Conservation (phyloP, 164 flowering plant genomes). For the Umbellularia californica region DNA sequence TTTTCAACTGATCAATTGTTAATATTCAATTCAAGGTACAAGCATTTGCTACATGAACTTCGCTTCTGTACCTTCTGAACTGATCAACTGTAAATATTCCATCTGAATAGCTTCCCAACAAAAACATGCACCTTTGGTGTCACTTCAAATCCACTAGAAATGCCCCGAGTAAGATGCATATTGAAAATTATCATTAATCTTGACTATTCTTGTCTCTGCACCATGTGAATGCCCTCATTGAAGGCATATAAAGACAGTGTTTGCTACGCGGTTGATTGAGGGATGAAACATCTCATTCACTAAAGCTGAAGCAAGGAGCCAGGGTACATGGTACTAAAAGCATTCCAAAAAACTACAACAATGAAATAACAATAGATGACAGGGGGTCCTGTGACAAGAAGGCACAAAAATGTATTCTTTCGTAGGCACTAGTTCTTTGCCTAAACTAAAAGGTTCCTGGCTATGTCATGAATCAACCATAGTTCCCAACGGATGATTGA, state of each 20-base stretch:
- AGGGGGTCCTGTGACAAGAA: too few species aligned
- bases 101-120: too few species aligned
- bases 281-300: background rate
- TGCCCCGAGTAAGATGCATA: background rate
- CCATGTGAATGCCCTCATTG: background rate
- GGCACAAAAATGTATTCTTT: too few species aligned
- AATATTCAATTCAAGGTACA: too few species aligned
- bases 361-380: too few species aligned
- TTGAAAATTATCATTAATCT: background rate
- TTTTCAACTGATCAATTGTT: too few species aligned
- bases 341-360: too few species aligned
- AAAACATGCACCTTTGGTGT: too few species aligned
- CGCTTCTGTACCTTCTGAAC: background rate
- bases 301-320: too few species aligned
- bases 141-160: background rate
- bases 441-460: background rate
- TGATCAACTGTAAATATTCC: background rate
- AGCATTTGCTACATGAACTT: too few species aligned
- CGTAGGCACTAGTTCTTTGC: background rate
- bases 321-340: too few species aligned
- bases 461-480: background rate
- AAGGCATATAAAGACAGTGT: background rate
- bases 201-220: too few species aligned
- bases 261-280: background rate
- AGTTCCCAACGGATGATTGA: background rate